Percentiles rank a stretch among this genome's conserved stretches.
phyloP scores from a whole-genome alignment of 345 rosid genomes.

The Mercurialis annua region DNA sequence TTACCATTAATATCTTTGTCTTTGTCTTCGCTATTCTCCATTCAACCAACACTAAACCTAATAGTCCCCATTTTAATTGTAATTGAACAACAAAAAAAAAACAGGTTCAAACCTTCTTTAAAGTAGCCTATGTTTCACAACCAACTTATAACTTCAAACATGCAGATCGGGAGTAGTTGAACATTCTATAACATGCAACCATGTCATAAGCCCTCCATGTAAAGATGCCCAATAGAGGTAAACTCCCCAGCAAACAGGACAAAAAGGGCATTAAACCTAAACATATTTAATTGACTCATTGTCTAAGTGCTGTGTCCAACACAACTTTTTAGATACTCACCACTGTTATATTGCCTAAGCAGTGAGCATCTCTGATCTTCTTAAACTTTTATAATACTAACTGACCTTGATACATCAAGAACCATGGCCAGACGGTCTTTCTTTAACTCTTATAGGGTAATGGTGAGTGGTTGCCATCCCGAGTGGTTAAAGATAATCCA shows the following conservation, averaged over 20 bases:
- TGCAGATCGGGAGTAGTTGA: neutral
- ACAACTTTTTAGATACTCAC: neutral
- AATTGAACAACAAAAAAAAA: neutral
- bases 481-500: conserved; percentile 20
- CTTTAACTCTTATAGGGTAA: conserved; percentile 18
- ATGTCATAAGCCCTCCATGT: neutral
- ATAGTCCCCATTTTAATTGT: neutral
- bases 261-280: neutral
- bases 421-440: conserved; percentile 23
- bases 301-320: neutral
- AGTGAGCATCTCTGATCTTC: conserved; percentile 16
- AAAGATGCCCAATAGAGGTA: conserved; percentile 8
- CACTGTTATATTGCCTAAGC: neutral
- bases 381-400: conserved; percentile 13
- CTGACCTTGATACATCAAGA: conserved; percentile 22
- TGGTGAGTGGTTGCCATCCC: conserved; percentile 25
- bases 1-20: neutral
- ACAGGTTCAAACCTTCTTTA: neutral
- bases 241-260: conserved; percentile 2
- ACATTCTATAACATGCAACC: neutral
- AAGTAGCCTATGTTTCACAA: neutral
- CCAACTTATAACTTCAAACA: conserved; percentile 15
- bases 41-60: neutral
- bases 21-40: neutral
- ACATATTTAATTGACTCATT: neutral